phyloP scores from a whole-genome alignment of 257 asterid genomes.

The Echium plantagineum region DNA sequence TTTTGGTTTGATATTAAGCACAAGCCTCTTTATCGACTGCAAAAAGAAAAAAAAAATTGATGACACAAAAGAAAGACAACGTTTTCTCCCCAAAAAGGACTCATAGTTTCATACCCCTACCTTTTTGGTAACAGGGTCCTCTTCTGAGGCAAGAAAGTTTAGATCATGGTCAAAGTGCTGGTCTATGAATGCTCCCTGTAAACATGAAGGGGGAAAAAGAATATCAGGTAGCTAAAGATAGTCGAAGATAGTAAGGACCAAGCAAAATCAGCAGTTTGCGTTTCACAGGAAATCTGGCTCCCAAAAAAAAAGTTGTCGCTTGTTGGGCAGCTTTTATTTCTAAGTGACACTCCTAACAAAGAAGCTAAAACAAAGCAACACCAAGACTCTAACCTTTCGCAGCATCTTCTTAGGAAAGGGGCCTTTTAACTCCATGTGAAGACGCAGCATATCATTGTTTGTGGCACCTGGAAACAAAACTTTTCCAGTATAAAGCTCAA shows the following conservation, averaged over 20 bases:
- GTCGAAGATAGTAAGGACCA: background rate
- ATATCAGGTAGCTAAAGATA: background rate
- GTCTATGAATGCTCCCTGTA: conserved; percentile 77
- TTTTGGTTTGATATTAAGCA: conserved; percentile 79
- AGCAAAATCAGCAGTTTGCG: no score
- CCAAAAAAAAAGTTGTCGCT: background rate
- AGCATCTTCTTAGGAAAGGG: conserved; percentile 95
- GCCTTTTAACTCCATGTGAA: conserved; percentile 93
- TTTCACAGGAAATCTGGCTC: no score
- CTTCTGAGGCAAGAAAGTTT: conserved; percentile 86
- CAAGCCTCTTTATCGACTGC: conserved; percentile 74
- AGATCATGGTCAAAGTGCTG: conserved; percentile 86
- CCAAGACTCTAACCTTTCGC: conserved; percentile 53
- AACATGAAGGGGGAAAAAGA: conserved; percentile 6
- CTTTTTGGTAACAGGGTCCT: conserved; percentile 95
- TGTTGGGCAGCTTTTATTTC: background rate
- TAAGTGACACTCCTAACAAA: background rate
- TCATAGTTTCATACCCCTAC: conserved; percentile 38
- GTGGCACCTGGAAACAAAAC: conserved; percentile 89
- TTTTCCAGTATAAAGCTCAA: conserved; percentile 90
- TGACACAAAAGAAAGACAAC: background rate
- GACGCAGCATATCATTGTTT: conserved; percentile 98
- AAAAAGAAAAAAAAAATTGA: conserved; percentile 20
- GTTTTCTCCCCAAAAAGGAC: conserved; percentile 4
- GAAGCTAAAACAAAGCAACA: background rate